Base-by-base conservation (phyloP, 352 stramenopile genomes). In the Phytophthora sp. region DNA sequence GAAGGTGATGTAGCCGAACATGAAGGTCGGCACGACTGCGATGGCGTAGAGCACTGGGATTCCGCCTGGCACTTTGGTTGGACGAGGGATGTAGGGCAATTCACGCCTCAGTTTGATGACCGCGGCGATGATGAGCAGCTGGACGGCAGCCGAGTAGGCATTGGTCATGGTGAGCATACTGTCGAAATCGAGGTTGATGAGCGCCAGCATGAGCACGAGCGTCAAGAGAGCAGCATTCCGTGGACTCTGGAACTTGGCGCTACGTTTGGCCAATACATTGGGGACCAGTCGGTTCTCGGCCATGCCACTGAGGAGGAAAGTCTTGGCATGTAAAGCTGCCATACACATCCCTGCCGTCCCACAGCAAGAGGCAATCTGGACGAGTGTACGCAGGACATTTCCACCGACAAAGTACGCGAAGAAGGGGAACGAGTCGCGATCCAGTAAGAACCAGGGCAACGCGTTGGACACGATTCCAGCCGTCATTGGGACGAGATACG, bases 401-500 rank as follows among this genome's bases (percentile, higher is more conserved):
- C 93, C 86, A n/a, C 86, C 94, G 31, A 88, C 88, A 39, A 89
- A 82, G 26, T 90, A 77, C 2, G 85, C 90, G 24, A 98, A 84
- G 18, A 76, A 66, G 26, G 85, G 86, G 44, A 98, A 95, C 74
- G 90, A 90, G 39, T 95, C 88, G 71, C 94, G 86, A 4, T 82
- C 77, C 78, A 95, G 97, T 26, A 89, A 73, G 6, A 61, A 57
- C 69, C 94, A 89, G 41, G 86, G 71, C 27, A 82, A 73, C 2
- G 55, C 60, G 31, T 84, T 49, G 0, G 80, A 88, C 39, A 88
- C 75, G 36, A 96, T 82, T 1, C 87, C 83, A 0, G 88, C 91
- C 3, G 95, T 80, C 52, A 98, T 79, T 4, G 95, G 96, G 7
- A 99, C 49, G 16, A 97, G 73, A 66, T 98, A 98, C 8, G 85